Evolutionary conservation across 352 stramenopile species (phyloP).

Genomic region (Hyaloperonospora arabidopsidis): DNA sequence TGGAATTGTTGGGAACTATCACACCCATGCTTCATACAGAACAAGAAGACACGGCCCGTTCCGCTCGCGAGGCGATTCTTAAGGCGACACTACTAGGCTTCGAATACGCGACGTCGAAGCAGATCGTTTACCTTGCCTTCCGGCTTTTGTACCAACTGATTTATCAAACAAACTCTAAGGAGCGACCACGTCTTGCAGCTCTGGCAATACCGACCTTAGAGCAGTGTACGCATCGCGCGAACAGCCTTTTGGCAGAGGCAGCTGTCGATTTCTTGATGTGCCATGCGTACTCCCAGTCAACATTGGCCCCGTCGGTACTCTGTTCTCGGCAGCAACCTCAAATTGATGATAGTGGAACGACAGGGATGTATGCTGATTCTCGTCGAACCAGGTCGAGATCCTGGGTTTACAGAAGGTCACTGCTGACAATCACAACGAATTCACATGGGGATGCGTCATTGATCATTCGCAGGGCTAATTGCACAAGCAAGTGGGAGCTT

Average conservation of each 20-base stretch:
- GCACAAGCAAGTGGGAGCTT: constrained; percentile 45
- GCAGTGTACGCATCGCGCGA: constrained; percentile 28
- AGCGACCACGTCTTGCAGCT: constrained; percentile 42
- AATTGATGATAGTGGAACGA: constrained; percentile 7
- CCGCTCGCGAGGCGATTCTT: constrained; percentile 28
- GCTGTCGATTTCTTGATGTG: constrained; percentile 77
- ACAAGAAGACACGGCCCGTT: constrained; percentile 10
- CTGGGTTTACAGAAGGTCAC: constrained; percentile 47
- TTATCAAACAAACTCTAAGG: constrained; percentile 30
- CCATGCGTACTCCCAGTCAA: constrained; percentile 53
- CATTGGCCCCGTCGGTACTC: constrained; percentile 32
- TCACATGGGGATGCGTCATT: constrained; percentile 26
- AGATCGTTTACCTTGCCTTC: constrained; percentile 56
- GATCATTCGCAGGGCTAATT: constrained; percentile 45
- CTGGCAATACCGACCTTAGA: constrained; percentile 49
- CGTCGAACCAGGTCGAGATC: constrained; percentile 20
- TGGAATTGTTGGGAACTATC: constrained; percentile 64
- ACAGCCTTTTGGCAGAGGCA: constrained; percentile 48
- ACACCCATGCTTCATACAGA: constrained; percentile 18
- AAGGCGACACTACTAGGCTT: constrained; percentile 54
- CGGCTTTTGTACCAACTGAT: constrained; percentile 60
- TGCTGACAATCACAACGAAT: constrained; percentile 45
- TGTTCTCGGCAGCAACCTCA: constrained; percentile 8
- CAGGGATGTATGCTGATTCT: constrained; percentile 6
- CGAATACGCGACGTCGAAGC: constrained; percentile 44